Evolutionary conservation across 2,329 filamentous ascomycete species (phyloP).

Genomic region (Mollisiaceae sp.): DNA sequence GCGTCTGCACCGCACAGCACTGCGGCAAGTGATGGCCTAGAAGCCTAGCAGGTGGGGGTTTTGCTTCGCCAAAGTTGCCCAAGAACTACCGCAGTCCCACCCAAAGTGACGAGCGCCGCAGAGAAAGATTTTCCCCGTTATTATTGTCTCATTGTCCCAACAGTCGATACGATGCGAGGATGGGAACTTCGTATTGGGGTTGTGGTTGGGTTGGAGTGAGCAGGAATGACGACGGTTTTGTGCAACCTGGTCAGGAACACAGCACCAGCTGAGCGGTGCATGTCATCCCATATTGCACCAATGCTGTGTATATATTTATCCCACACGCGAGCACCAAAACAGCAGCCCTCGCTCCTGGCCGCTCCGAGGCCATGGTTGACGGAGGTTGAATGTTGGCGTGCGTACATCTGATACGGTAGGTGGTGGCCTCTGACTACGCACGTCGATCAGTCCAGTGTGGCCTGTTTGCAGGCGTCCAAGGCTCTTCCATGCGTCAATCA

Average conservation of each 20-base stretch:
- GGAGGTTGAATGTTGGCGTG: neutral
- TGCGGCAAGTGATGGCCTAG: neutral
- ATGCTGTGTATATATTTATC: neutral
- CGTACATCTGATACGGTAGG: neutral
- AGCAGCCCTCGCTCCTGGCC: neutral
- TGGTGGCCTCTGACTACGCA: neutral
- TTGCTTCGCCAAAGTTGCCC: conserved; percentile 11
- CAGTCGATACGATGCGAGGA: too few species aligned
- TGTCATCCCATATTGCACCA: neutral
- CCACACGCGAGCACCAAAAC: conserved; percentile 3
- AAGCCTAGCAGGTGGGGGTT: too few species aligned
- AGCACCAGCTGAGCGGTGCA: conserved; percentile 3
- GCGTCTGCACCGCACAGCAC: conserved; percentile 1
- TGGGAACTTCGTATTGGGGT: neutral
- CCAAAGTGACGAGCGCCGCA: neutral
- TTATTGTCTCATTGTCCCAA: conserved; percentile 6
- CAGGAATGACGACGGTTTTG: conserved; percentile 8
- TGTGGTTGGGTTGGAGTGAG: neutral
- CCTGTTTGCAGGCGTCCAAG: conserved; percentile 14
- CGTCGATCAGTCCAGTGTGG: conserved; percentile 17
- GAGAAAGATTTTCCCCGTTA: neutral
- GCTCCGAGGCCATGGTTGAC: conserved; percentile 2
- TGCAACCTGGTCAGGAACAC: neutral
- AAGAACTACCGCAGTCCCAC: neutral
- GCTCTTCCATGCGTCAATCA: conserved; percentile 22